These are phyloP conservation scores for Kwoniella heveanensis DNA, from an alignment of 768 basidiomycete genomes.

Conservation along the genomic window DNA sequence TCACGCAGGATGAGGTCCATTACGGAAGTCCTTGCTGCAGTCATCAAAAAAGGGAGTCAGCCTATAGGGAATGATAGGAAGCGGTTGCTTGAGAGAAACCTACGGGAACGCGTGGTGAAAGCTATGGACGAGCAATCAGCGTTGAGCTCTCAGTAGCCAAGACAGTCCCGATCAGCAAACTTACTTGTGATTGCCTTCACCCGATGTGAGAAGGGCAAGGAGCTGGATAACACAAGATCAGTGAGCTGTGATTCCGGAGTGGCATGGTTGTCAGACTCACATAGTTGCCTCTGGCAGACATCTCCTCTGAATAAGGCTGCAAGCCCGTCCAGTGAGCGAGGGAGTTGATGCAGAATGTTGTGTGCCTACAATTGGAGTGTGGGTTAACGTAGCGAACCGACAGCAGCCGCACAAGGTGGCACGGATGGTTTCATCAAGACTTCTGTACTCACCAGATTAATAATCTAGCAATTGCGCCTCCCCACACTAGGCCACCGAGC, in stretches of 20 bases:
- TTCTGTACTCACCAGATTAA: slow-evolving; percentile 62
- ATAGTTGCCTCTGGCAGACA: slow-evolving; percentile 73
- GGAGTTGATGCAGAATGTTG: slow-evolving; percentile 55
- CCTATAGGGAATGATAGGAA: not conserved
- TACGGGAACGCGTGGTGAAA: slow-evolving; percentile 74
- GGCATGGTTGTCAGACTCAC: slow-evolving; percentile 57
- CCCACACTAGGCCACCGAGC: slow-evolving; percentile 71
- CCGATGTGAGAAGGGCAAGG: slow-evolving; percentile 69
- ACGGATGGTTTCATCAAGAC: too few relatives aligned
- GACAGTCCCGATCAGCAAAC: not conserved
- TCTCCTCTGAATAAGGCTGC: slow-evolving; percentile 77
- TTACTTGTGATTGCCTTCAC: slow-evolving; percentile 75
- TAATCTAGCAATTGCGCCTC: slow-evolving; percentile 66
- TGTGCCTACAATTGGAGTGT: slow-evolving; percentile 36
- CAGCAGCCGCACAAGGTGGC: too few relatives aligned
- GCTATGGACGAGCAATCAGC: slow-evolving; percentile 9
- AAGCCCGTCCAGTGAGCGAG: slow-evolving; percentile 79
- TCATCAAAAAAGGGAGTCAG: not conserved
- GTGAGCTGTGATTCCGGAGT: slow-evolving; percentile 8
- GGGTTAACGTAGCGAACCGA: too few relatives aligned
- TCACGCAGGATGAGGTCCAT: slow-evolving; percentile 58
- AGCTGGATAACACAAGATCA: slow-evolving; percentile 57
- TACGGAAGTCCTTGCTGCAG: slow-evolving; percentile 64
- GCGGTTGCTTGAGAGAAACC: slow-evolving; percentile 4
- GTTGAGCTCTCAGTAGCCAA: too few relatives aligned